Conservation (phyloP, 2,329 filamentous ascomycete genomes). For the Fusarium paranaense region DNA sequence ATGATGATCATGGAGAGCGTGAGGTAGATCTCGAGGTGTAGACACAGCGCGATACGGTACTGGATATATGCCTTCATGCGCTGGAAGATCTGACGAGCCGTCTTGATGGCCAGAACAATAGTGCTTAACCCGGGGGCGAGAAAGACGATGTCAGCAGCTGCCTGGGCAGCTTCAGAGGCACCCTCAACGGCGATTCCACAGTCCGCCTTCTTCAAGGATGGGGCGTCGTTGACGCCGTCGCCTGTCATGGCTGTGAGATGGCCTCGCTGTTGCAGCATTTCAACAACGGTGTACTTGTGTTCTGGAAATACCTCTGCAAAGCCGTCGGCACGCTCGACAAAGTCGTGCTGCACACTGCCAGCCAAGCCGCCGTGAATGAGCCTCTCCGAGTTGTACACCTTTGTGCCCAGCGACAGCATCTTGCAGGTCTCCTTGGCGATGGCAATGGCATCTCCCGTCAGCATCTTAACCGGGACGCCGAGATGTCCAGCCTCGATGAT, state of each 20-base stretch:
- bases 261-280: conserved; percentile 23
- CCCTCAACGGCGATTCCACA: conserved; percentile 29
- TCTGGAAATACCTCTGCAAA: conserved; percentile 25
- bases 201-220: conserved; percentile 14
- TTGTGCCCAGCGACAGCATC: conserved; percentile 19
- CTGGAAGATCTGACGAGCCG: conserved; percentile 16
- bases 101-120: conserved; percentile 4
- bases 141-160: conserved; percentile 25
- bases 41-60: conserved; percentile 24
- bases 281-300: conserved; percentile 24
- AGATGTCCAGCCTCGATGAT: conserved; percentile 28
- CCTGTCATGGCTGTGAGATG: conserved; percentile 30
- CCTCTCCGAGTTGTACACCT: conserved; percentile 23
- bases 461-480: conserved; percentile 22
- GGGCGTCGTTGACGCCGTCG: conserved; percentile 21
- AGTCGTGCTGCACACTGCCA: conserved; percentile 27
- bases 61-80: conserved; percentile 34
- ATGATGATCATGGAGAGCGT: conserved; percentile 24
- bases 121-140: conserved; percentile 9
- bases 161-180: conserved; percentile 22
- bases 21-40: conserved; percentile 22
- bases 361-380: conserved; percentile 15
- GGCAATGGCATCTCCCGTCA: conserved; percentile 25
- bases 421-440: conserved; percentile 32
- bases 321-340: conserved; percentile 27